Conservation (phyloP, 2,329 filamentous ascomycete species). For the Alternaria arbusti region DNA sequence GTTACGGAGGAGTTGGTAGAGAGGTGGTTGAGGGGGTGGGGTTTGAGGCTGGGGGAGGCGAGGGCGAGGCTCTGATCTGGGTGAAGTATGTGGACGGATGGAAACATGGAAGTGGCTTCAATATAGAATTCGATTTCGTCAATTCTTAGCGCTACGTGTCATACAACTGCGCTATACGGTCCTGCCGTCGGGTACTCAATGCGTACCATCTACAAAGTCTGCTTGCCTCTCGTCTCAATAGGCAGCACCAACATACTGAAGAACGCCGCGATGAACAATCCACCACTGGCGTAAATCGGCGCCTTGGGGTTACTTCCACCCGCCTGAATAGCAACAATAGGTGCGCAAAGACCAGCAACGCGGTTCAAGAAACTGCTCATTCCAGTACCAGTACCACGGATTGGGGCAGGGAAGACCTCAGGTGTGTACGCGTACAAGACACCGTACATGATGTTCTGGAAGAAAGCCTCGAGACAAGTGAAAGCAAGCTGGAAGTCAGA, state of each 20-base stretch:
- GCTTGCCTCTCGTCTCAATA: slow-evolving; percentile 53
- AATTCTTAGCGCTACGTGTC: neutral
- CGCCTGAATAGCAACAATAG: slow-evolving; percentile 65
- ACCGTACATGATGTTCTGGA: slow-evolving; percentile 67
- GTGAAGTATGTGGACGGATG: neutral
- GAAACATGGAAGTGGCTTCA: neutral
- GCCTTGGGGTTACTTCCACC: slow-evolving; percentile 47
- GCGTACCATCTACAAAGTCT: slow-evolving; percentile 42
- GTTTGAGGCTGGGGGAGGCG: neutral
- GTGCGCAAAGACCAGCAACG: slow-evolving; percentile 70
- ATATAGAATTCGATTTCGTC: neutral
- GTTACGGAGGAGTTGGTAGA: neutral
- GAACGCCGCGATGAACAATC: slow-evolving; percentile 52
- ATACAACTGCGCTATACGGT: neutral
- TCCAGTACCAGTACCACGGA: slow-evolving; percentile 74
- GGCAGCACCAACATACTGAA: slow-evolving; percentile 52
- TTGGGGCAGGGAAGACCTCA: slow-evolving; percentile 76
- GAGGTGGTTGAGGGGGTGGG: neutral
- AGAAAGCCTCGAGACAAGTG: slow-evolving; percentile 72
- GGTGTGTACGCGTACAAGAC: slow-evolving; percentile 79
- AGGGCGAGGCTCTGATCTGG: neutral
- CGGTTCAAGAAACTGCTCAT: slow-evolving; percentile 76
- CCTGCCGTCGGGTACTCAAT: neutral
- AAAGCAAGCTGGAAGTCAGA: slow-evolving; percentile 67
- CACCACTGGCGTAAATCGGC: slow-evolving; percentile 53